Conservation (phyloP, 805 yeast species). For the Blastobotrys muscicola region DNA sequence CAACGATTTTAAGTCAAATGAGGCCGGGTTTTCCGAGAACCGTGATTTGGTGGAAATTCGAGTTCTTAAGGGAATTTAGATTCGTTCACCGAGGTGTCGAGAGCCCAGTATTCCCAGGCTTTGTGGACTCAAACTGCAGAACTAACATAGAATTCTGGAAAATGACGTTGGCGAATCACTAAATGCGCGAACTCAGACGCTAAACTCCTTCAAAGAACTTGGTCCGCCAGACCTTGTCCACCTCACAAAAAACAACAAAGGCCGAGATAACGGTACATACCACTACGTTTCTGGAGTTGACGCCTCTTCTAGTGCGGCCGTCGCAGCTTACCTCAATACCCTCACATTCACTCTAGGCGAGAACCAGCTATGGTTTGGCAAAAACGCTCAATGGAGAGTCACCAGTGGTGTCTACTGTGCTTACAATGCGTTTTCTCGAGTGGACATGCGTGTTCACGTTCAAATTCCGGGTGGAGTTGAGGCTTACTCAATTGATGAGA, state of each 20-base stretch:
- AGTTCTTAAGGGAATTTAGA: too few species aligned
- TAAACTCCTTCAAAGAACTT: slow-evolving; percentile 40
- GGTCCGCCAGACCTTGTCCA: slow-evolving; percentile 73
- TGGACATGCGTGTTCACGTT: slow-evolving; percentile 64
- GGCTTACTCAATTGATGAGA: slow-evolving; percentile 28
- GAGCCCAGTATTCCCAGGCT: too few species aligned
- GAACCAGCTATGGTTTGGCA: slow-evolving; percentile 68
- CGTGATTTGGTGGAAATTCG: too few species aligned
- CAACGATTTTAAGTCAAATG: too few species aligned
- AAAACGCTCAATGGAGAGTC: slow-evolving; percentile 34
- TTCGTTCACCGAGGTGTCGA: too few species aligned
- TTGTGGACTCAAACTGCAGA: too few species aligned
- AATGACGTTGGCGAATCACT: slow-evolving; percentile 43
- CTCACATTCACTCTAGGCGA: slow-evolving; percentile 37
- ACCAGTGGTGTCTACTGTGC: slow-evolving; percentile 37
- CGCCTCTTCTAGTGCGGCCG: slow-evolving; percentile 41
- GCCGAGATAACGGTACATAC: slow-evolving; percentile 43
- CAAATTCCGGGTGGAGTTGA: slow-evolving; percentile 43
- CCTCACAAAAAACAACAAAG: slow-evolving; percentile 33
- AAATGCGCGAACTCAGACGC: slow-evolving; percentile 36
- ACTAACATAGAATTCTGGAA: slow-evolving; percentile 35
- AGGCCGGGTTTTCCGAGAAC: too few species aligned
- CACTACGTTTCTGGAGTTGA: slow-evolving; percentile 48
- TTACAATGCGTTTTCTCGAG: slow-evolving; percentile 62
- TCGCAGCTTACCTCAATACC: slow-evolving; percentile 48